phyloP scores from a whole-genome alignment of 108 stramenopile species.

The Nitzschia sp. region DNA sequence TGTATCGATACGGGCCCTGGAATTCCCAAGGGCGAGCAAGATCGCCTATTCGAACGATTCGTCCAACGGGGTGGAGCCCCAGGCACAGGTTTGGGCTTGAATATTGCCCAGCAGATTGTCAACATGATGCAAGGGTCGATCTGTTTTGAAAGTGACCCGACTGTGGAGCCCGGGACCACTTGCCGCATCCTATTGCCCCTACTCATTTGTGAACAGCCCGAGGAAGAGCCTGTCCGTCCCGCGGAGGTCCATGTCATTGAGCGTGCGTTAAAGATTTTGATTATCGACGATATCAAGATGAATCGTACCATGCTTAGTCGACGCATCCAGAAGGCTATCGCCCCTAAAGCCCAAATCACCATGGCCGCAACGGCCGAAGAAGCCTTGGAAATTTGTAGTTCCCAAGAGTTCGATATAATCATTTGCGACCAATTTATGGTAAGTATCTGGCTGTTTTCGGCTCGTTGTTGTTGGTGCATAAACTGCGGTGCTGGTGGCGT shows the following conservation, averaged over 20 bases:
- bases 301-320: slow-evolving; percentile 43
- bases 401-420: slow-evolving; percentile 35
- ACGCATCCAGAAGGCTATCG: slow-evolving; percentile 29
- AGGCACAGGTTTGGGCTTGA: slow-evolving; percentile 60
- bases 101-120: slow-evolving; percentile 47
- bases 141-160: slow-evolving; percentile 41
- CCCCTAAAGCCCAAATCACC: slow-evolving; percentile 22
- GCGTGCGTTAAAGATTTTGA: slow-evolving; percentile 20
- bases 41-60: slow-evolving; percentile 49
- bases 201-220: slow-evolving; percentile 17
- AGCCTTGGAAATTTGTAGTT: slow-evolving; percentile 33
- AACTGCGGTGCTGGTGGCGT: no score
- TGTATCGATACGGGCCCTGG: slow-evolving; percentile 63
- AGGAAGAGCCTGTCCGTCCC: background rate
- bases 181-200: slow-evolving; percentile 41
- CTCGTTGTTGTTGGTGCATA: no score
- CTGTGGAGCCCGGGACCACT: slow-evolving; percentile 33
- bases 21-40: slow-evolving; percentile 46
- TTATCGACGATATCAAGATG: slow-evolving; percentile 45
- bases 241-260: slow-evolving; percentile 12
- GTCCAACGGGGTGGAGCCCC: slow-evolving; percentile 54
- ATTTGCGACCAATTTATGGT: slow-evolving; percentile 50
- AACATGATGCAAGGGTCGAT: slow-evolving; percentile 32
- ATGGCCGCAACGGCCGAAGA: slow-evolving; percentile 39
- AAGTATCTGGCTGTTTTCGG: no score